Conservation (phyloP, 2,329 filamentous ascomycete genomes). For the Ophiocordyceps australis region DNA sequence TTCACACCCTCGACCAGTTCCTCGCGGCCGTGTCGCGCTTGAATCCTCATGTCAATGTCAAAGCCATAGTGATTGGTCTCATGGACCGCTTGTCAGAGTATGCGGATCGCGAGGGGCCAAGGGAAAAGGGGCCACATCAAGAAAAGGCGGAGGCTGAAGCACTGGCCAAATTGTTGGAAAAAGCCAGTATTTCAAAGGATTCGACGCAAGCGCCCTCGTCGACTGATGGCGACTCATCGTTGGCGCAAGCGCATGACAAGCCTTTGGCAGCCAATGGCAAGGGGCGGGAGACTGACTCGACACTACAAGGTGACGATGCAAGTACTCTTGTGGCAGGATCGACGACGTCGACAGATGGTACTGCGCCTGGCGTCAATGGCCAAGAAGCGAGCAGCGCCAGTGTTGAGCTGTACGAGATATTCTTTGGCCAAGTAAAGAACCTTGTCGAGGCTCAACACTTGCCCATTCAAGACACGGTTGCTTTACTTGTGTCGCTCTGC, state of each 20-base stretch:
- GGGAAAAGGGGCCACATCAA: slow-evolving; percentile 50
- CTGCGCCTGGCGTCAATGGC: slow-evolving; percentile 28
- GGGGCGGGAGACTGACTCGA: slow-evolving; percentile 4
- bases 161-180: slow-evolving; percentile 58
- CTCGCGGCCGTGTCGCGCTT: slow-evolving; percentile 81
- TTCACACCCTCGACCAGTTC: slow-evolving; percentile 91
- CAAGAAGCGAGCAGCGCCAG: slow-evolving; percentile 33
- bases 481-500: slow-evolving; percentile 77
- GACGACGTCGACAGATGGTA: slow-evolving; percentile 25
- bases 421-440: slow-evolving; percentile 90
- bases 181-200: slow-evolving; percentile 55
- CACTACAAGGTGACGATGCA: slow-evolving; percentile 9
- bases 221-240: slow-evolving; percentile 10
- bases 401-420: slow-evolving; percentile 88
- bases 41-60: slow-evolving; percentile 94
- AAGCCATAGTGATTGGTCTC: slow-evolving; percentile 90
- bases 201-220: slow-evolving; percentile 28
- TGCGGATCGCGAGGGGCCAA: slow-evolving; percentile 71
- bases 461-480: slow-evolving; percentile 87
- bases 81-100: slow-evolving; percentile 95
- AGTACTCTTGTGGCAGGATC: slow-evolving; percentile 13
- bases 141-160: slow-evolving; percentile 74
- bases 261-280: slow-evolving; percentile 15
- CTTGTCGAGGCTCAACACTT: slow-evolving; percentile 81
- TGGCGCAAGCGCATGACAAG: too few relatives aligned